Evolutionary conservation across 345 rosid genomes (phyloP).

Genomic region (Citrus reticulata): DNA sequence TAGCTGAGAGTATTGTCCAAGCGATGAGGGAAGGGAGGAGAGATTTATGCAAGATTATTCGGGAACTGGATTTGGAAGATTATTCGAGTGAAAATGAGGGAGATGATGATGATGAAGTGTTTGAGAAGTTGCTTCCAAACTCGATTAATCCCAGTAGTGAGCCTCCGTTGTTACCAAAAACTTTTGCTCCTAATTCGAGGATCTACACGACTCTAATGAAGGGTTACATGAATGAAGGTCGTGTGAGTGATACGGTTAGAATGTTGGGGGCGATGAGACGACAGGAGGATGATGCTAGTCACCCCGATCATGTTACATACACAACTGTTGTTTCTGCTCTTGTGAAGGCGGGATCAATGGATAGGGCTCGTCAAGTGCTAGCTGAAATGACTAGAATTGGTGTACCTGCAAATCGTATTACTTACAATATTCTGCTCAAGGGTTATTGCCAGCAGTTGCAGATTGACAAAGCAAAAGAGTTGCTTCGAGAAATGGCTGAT

Average conservation of each 20-base stretch:
- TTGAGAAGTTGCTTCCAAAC: conserved; percentile 69
- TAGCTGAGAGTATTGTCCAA: conserved; percentile 75
- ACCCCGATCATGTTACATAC: conserved; percentile 86
- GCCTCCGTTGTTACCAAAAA: conserved; percentile 64
- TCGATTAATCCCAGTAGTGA: conserved; percentile 33
- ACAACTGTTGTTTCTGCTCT: conserved; percentile 90
- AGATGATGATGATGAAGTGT: conserved; percentile 29
- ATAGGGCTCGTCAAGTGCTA: conserved; percentile 73
- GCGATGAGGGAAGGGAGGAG: conserved; percentile 86
- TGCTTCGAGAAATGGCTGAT: conserved; percentile 66
- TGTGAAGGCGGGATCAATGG: conserved; percentile 76
- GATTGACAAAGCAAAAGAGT: conserved; percentile 66
- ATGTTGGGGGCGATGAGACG: conserved; percentile 86
- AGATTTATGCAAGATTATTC: conserved; percentile 72
- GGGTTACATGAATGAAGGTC: conserved; percentile 89
- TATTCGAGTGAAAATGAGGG: conserved; percentile 38
- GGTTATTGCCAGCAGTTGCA: conserved; percentile 86
- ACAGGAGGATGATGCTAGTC: conserved; percentile 61
- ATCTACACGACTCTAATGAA: conserved; percentile 89
- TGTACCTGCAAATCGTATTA: conserved; percentile 79
- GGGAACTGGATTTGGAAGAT: conserved; percentile 50
- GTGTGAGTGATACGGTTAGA: conserved; percentile 63
- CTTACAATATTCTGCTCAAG: conserved; percentile 86
- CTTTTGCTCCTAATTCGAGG: conserved; percentile 66
- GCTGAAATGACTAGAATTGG: conserved; percentile 75